Evolutionary conservation across 2,329 filamentous ascomycete genomes (phyloP).

Genomic region (Cryphonectria nitschkei): DNA sequence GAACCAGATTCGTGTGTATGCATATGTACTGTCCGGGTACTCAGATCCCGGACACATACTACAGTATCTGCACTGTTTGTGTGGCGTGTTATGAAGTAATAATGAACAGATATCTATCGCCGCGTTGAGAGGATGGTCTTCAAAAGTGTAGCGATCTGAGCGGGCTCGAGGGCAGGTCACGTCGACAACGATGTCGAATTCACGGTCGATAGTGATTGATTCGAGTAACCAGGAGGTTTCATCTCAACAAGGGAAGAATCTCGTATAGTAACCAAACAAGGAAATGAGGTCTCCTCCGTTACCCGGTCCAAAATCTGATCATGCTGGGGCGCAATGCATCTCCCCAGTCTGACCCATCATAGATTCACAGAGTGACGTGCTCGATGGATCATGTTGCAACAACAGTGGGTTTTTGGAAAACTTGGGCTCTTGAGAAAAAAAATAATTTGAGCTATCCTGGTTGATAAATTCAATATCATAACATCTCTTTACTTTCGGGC

Average conservation of each 20-base stretch:
- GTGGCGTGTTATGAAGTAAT: too few species aligned
- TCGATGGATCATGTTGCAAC: not conserved
- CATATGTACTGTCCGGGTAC: too few species aligned
- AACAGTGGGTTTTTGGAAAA: not conserved
- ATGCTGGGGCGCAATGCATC: not conserved
- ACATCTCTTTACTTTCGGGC: not conserved
- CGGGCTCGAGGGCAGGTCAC: too few species aligned
- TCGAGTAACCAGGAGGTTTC: not conserved
- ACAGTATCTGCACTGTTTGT: not conserved
- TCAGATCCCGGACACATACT: not conserved
- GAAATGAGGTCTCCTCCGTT: not conserved
- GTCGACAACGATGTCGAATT: not conserved
- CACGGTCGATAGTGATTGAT: too few species aligned
- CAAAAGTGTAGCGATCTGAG: not conserved
- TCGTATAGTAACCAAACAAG: not conserved
- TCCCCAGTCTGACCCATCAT: too few species aligned
- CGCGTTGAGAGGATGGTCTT: not conserved
- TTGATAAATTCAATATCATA: not conserved
- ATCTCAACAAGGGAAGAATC: not conserved
- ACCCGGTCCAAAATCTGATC: not conserved
- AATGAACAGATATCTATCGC: not conserved
- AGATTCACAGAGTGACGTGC: not conserved
- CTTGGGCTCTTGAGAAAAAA: not conserved
- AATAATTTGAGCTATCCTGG: not conserved
- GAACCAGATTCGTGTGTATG: too few species aligned